Conservation (phyloP, 805 yeast species). For the Zygoascus ofunaensis region DNA sequence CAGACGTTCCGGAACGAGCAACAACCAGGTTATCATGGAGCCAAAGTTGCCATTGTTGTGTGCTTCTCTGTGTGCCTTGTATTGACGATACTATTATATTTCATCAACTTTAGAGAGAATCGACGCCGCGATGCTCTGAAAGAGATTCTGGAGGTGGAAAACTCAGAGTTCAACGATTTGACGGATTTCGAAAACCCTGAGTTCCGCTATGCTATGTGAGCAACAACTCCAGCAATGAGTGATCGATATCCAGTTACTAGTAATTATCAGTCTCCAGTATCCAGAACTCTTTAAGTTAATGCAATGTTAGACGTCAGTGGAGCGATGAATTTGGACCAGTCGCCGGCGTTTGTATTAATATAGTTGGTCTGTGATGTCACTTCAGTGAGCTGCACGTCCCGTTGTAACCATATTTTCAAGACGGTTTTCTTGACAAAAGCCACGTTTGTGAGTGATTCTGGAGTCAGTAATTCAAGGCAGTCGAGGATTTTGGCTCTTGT, state of each 20-base stretch:
- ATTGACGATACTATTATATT: not conserved
- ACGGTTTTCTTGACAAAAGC: not conserved
- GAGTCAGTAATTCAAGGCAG: not conserved
- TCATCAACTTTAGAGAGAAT: conserved; percentile 1
- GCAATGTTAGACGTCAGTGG: not conserved
- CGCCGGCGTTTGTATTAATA: no score
- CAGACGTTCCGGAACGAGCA: conserved; percentile 38
- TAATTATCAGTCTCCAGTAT: no score
- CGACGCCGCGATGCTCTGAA: conserved; percentile 2
- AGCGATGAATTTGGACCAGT: not conserved
- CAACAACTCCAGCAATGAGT: no score
- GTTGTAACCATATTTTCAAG: not conserved
- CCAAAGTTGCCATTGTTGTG: conserved; percentile 8
- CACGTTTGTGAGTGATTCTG: not conserved
- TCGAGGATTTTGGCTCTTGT: not conserved
- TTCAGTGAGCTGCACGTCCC: not conserved
- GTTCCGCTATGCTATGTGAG: conserved; percentile 20
- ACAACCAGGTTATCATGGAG: conserved; percentile 11
- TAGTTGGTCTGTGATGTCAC: not conserved
- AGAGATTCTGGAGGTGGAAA: not conserved
- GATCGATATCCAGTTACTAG: no score
- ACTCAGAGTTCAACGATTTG: conserved; percentile 30
- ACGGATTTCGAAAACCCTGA: conserved; percentile 47
- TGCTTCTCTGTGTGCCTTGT: not conserved
- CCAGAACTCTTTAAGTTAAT: not conserved